Conservation (phyloP, 1,284 basidiomycete genomes). For the Ceratobasidium papillatum region DNA sequence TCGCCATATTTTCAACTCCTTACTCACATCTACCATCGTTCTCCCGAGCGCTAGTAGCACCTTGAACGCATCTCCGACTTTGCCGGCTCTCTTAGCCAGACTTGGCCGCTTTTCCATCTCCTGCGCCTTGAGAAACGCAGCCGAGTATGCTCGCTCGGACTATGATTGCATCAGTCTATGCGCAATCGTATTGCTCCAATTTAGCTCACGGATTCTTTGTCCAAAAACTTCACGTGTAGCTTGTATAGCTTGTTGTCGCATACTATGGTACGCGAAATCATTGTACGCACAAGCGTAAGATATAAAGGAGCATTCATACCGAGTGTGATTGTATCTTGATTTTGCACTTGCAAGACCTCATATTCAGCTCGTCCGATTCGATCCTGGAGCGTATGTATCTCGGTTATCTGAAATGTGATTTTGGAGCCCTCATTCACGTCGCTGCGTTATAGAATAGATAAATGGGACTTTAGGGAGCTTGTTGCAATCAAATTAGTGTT, state of each 20-base stretch:
- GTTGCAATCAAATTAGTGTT: neutral
- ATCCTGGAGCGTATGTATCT: neutral
- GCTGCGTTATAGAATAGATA: neutral
- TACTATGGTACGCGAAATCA: neutral
- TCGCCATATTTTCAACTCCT: neutral
- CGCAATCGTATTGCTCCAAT: too few relatives aligned
- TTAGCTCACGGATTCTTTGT: neutral
- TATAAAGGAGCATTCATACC: neutral
- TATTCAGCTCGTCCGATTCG: neutral
- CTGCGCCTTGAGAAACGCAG: neutral
- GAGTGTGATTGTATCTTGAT: neutral
- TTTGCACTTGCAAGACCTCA: neutral
- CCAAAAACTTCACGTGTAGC: neutral
- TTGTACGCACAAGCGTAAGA: neutral
- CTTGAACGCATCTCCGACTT: neutral
- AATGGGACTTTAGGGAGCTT: neutral
- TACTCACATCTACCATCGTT: neutral
- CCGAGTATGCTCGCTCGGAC: neutral
- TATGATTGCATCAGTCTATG: neutral
- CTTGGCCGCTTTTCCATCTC: neutral
- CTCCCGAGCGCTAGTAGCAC: neutral
- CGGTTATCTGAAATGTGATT: neutral
- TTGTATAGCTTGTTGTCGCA: neutral
- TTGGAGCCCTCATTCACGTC: neutral
- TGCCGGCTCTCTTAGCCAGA: neutral